Conservation (phyloP, 2,329 filamentous ascomycete species). For the Ascochyta rabiei region DNA sequence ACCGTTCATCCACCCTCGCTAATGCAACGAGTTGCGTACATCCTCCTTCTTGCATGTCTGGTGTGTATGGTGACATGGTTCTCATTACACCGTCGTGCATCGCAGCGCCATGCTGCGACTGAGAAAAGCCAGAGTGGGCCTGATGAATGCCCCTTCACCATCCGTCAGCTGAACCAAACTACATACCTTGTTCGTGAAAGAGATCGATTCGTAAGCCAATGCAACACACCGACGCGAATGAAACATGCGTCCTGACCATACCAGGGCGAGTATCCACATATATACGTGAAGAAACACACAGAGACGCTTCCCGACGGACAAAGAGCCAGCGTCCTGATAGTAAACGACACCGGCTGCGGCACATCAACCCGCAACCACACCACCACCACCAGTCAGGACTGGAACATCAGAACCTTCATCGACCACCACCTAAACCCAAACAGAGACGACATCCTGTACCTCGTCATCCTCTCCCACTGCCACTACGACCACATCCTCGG, state of each 20-base stretch:
- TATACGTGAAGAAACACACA: slow-evolving; percentile 16
- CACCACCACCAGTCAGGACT: background rate
- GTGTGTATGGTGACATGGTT: background rate
- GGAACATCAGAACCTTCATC: slow-evolving; percentile 19
- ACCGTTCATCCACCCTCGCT: background rate
- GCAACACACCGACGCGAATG: background rate
- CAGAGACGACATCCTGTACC: slow-evolving; percentile 2
- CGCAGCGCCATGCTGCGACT: background rate
- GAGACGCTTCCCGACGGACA: background rate
- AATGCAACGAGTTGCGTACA: slow-evolving; percentile 3
- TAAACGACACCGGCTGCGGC: slow-evolving; percentile 14
- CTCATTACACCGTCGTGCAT: background rate
- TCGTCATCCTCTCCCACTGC: slow-evolving; percentile 20
- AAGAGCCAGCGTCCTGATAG: slow-evolving; percentile 1
- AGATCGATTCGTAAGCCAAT: slow-evolving; percentile 15
- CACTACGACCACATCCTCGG: slow-evolving; percentile 23
- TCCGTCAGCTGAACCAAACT: slow-evolving; percentile 16
- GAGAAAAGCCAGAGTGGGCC: background rate
- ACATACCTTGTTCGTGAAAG: slow-evolving; percentile 18
- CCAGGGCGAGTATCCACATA: slow-evolving; percentile 11
- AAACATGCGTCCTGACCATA: background rate
- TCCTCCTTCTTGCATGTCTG: slow-evolving; percentile 5
- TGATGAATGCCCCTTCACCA: slow-evolving; percentile 21
- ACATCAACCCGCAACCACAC: background rate
- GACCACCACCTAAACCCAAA: slow-evolving; percentile 16